These are phyloP conservation scores for Phytopythium cucurbitacearum DNA, from an alignment of 352 stramenopile species.

Conservation along the genomic window DNA sequence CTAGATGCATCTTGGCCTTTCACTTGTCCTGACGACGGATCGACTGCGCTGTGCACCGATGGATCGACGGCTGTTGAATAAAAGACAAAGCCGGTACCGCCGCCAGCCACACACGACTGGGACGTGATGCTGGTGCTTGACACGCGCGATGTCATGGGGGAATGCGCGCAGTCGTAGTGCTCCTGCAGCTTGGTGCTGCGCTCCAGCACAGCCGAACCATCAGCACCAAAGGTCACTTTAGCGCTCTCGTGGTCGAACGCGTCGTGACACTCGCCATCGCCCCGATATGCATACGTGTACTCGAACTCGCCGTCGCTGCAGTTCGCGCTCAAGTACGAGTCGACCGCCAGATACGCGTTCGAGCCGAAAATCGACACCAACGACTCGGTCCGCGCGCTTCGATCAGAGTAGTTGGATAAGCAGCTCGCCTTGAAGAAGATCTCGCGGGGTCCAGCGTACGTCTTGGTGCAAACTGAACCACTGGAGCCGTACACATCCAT, in stretches of 20 bases:
- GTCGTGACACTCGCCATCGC: background rate
- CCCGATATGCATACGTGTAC: background rate
- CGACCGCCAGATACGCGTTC: background rate
- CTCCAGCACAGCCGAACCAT: background rate
- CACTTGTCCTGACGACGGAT: too few relatives aligned
- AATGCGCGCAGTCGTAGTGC: background rate
- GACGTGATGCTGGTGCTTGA: background rate
- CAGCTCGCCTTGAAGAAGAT: background rate
- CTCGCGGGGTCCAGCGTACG: background rate
- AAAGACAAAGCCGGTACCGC: background rate
- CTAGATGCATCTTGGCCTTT: too few relatives aligned
- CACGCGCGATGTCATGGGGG: background rate
- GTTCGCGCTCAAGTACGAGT: background rate
- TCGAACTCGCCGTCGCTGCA: background rate
- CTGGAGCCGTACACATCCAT: too few relatives aligned
- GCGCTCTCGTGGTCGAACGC: background rate
- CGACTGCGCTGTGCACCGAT: background rate
- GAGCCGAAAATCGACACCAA: background rate
- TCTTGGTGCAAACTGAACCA: too few relatives aligned
- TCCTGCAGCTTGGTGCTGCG: background rate
- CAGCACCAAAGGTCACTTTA: background rate
- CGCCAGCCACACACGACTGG: background rate
- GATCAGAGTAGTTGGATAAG: background rate
- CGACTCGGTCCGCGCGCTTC: background rate
- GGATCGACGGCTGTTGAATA: background rate